A percentile compares a stretch with the other conserved stretches of the same genome.
Conservation (phyloP, 805 yeast species). For the Teunomyces stri region DNA sequence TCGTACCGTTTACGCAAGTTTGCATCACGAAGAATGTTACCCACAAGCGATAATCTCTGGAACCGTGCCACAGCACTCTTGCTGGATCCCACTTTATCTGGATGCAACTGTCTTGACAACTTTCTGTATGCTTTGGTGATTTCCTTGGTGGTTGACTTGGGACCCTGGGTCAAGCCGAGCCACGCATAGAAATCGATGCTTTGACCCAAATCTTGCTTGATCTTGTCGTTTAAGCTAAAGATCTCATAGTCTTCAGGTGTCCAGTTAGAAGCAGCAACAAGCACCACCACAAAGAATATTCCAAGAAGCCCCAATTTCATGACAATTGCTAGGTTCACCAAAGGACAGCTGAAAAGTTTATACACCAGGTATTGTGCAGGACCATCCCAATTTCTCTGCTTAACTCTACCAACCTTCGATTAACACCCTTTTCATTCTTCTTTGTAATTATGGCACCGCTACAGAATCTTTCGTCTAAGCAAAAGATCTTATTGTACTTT, state of each 20-base stretch:
- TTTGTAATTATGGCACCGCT: slow-evolving; percentile 11
- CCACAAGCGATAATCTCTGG: slow-evolving; percentile 73
- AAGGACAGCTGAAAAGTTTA: not conserved
- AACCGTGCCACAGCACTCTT: slow-evolving; percentile 65
- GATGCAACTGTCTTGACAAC: slow-evolving; percentile 72
- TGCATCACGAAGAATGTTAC: slow-evolving; percentile 62
- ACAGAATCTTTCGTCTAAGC: slow-evolving; percentile 20
- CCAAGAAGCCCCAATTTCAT: slow-evolving; percentile 11
- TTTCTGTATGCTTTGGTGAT: slow-evolving; percentile 68
- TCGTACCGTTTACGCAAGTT: slow-evolving; percentile 71
- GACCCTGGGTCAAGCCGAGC: slow-evolving; percentile 49
- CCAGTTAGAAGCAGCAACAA: slow-evolving; percentile 45
- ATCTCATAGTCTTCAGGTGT: slow-evolving; percentile 75
- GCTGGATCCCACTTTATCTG: slow-evolving; percentile 60
- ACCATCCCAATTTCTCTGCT: too few species aligned
- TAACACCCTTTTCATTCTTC: too few species aligned
- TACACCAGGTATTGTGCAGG: too few species aligned
- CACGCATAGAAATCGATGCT: slow-evolving; percentile 67
- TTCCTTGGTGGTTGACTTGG: slow-evolving; percentile 49
- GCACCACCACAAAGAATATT: slow-evolving; percentile 14
- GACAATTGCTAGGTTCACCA: not conserved
- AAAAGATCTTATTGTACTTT: slow-evolving; percentile 33
- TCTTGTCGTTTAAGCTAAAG: slow-evolving; percentile 64
- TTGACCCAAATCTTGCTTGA: slow-evolving; percentile 60
- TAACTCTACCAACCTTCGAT: too few species aligned